phyloP scores from a whole-genome alignment of 2,329 filamentous ascomycete species.

The Hymenoscyphus infarciens region DNA sequence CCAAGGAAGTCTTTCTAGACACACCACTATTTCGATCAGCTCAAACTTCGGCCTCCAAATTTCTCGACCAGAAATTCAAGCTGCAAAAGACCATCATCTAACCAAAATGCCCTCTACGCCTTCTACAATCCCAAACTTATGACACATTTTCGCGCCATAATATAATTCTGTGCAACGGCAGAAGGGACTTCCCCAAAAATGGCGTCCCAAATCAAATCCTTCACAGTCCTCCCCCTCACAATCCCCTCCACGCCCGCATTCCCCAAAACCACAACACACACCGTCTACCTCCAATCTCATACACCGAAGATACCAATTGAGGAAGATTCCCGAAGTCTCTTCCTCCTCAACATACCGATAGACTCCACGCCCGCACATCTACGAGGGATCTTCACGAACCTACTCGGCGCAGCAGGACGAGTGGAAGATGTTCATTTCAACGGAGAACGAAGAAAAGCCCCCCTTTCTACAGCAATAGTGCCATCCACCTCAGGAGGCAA shows the following conservation, averaged over 20 bases:
- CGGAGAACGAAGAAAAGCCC: slow-evolving; percentile 45
- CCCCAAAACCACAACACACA: slow-evolving; percentile 63
- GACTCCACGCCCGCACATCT: slow-evolving; percentile 79
- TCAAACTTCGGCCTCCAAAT: neutral
- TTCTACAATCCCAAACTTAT: slow-evolving; percentile 10
- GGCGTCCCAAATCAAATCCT: slow-evolving; percentile 30
- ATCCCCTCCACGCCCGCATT: slow-evolving; percentile 52
- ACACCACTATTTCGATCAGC: neutral
- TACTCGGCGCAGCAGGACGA: slow-evolving; percentile 72
- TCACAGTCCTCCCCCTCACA: slow-evolving; percentile 31
- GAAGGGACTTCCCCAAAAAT: neutral
- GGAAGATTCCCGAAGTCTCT: slow-evolving; percentile 75
- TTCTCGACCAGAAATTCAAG: neutral
- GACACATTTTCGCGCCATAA: slow-evolving; percentile 7
- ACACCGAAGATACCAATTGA: slow-evolving; percentile 71
- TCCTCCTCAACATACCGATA: slow-evolving; percentile 83
- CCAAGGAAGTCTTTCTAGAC: neutral
- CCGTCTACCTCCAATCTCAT: slow-evolving; percentile 83
- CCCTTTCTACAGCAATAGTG: slow-evolving; percentile 5
- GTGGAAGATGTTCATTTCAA: slow-evolving; percentile 79
- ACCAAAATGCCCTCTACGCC: neutral
- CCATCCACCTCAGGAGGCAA: slow-evolving; percentile 14
- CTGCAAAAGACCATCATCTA: neutral
- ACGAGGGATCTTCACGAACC: slow-evolving; percentile 67
- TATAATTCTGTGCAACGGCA: neutral